These are phyloP conservation scores for Backusella mclennaniae DNA, from an alignment of 192 early-diverging fungal species.

Conservation along the genomic window DNA sequence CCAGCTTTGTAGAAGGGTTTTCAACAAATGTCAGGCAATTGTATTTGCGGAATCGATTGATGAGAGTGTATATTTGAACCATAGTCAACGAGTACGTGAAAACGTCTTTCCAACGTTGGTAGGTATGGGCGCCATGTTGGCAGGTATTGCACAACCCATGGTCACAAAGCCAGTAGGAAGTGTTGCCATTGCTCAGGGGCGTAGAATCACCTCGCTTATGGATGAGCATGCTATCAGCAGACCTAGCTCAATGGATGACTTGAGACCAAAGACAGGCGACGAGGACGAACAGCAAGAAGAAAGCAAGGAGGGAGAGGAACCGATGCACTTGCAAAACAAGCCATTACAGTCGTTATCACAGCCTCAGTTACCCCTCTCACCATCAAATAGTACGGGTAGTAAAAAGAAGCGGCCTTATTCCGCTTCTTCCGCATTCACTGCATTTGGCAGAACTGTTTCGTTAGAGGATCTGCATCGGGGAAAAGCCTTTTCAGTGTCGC, in stretches of 20 bases:
- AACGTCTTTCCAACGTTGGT: slow-evolving; percentile 79
- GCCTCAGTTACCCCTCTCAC: slow-evolving; percentile 32
- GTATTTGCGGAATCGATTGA: slow-evolving; percentile 59
- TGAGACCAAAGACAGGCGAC: not conserved
- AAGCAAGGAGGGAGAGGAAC: not conserved
- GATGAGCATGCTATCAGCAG: not conserved
- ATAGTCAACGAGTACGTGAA: slow-evolving; percentile 58
- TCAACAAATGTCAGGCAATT: slow-evolving; percentile 81
- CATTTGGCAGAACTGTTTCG: slow-evolving; percentile 55
- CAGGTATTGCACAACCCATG: slow-evolving; percentile 69
- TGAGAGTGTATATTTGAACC: slow-evolving; percentile 30
- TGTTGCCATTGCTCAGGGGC: slow-evolving; percentile 81
- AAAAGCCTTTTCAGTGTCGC: slow-evolving; percentile 61
- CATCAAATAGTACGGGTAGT: slow-evolving; percentile 21
- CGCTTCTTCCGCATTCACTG: slow-evolving; percentile 32
- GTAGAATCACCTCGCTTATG: slow-evolving; percentile 44
- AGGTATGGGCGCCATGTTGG: slow-evolving; percentile 81
- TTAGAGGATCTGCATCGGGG: slow-evolving; percentile 70
- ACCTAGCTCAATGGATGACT: not conserved
- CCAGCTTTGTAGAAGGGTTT: slow-evolving; percentile 78
- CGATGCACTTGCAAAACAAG: slow-evolving; percentile 26
- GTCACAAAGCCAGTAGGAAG: slow-evolving; percentile 63
- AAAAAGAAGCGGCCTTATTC: slow-evolving; percentile 2
- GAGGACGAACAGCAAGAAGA: not conserved
- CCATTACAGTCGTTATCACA: slow-evolving; percentile 38